Base-by-base conservation (phyloP, 306 rosid species). In the Myrica gale region DNA sequence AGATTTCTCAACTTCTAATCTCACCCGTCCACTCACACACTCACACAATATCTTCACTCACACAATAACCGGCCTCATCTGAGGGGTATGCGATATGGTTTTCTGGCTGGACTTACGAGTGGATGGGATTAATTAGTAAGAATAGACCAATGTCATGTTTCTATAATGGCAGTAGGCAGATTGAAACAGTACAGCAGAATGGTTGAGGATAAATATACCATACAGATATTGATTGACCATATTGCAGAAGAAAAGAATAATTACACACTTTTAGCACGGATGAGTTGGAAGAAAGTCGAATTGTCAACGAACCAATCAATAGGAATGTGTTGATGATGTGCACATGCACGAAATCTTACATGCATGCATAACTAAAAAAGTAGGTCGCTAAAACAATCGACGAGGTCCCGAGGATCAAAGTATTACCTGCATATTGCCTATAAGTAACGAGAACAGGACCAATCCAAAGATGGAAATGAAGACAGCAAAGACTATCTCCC, bases 381-480 rank as follows among this genome's bases (percentile, higher is more conserved):
- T 5, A 23, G 63, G 63, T n/a, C 20, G 26, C 54, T 16, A 66
- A 65, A 50, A 39, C 7, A 68, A 70, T 46, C 47, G 12, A 51
- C 42, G 7, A 65, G 53, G 71, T 70, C 74, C 42, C 42, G 7
- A 65, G 53, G 71, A 74, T 76, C 42, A 44, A 45, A 51, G 9
- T 21, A 60, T 83, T 81, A 91, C 98, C 98, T 91, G 98, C 93
- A 94, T 87, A 80, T 94, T 94, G 71, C 96, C 97, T 65, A 94
- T 91, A 69, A 94, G 98, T 9, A 82, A 74, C 2, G 96, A 74
- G 79, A 95, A 92, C 54, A 95, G 86, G 66, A 92, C 88, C 87
- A 95, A 83, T 68, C 98, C 97, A 39, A 75, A 75, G 67, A 92
- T 73, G 63, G 96, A 68, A 65, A 95, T 90, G 85, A 44, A 73